These are phyloP conservation scores for Diutina catenulata DNA, from an alignment of 1,139 yeast species.

Conservation along the genomic window DNA sequence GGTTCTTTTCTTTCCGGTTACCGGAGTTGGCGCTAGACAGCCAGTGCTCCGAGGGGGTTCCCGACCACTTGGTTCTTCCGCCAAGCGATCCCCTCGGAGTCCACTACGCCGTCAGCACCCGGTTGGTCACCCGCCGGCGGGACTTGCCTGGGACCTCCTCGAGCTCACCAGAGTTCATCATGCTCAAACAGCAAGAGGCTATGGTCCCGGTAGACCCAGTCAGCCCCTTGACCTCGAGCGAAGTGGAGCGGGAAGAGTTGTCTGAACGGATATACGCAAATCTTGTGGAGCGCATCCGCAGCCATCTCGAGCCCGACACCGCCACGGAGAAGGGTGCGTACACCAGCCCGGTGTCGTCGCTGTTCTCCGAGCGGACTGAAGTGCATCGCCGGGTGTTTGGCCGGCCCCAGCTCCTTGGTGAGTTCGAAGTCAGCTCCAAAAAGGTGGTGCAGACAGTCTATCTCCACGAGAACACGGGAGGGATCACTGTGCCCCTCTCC, in stretches of 20 bases:
- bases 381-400: too few species aligned
- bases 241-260: not conserved
- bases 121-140: not conserved
- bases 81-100: not conserved
- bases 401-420: too few species aligned
- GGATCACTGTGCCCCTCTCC: not conserved
- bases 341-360: too few species aligned
- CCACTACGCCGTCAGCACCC: not conserved
- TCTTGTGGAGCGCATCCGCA: not conserved
- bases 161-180: too few species aligned
- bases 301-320: not conserved
- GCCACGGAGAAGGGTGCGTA: not conserved
- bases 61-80: not conserved
- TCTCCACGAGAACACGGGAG: too few species aligned
- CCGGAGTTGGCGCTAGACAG: conserved; percentile 14
- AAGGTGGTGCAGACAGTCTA: too few species aligned
- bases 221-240: not conserved
- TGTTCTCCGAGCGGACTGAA: too few species aligned
- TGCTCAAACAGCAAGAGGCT: not conserved
- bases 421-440: not conserved
- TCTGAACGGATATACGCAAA: not conserved
- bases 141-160: too few species aligned
- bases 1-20: conserved; percentile 15
- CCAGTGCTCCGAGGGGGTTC: conserved; percentile 6
- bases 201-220: not conserved